Percentiles rank a stretch among this genome's conserved stretches.
Conservation (phyloP, 2,329 filamentous ascomycete species). For the Calonectria hongkongensis region DNA sequence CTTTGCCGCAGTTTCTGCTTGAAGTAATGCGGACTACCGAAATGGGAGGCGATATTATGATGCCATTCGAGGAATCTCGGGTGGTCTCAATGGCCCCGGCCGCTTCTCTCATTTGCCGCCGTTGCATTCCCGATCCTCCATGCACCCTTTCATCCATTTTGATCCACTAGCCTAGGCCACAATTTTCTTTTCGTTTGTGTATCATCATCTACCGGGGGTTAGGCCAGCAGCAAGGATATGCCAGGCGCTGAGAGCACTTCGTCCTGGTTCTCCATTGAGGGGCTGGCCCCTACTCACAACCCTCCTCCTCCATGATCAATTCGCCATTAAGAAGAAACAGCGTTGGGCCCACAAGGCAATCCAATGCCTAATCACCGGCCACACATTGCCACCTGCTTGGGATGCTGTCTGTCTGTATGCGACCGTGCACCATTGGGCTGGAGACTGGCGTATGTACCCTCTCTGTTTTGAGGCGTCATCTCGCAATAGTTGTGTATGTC, state of each 20-base stretch:
- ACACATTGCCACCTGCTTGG: conserved; percentile 17
- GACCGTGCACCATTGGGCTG: conserved; percentile 39
- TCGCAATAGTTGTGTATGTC: conserved; percentile 33
- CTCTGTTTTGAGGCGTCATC: conserved; percentile 30
- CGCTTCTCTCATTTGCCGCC: conserved; percentile 21
- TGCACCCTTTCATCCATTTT: conserved; percentile 36
- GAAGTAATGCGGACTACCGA: conserved; percentile 6
- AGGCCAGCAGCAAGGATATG: conserved; percentile 22
- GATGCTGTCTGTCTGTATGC: conserved; percentile 43
- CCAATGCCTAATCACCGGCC: conserved; percentile 43
- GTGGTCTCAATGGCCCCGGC: conserved; percentile 18
- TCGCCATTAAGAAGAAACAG: conserved; percentile 48
- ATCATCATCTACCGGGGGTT: conserved; percentile 22
- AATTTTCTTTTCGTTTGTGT: conserved; percentile 17
- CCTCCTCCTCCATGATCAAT: conserved; percentile 33
- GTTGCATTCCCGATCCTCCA: conserved; percentile 24
- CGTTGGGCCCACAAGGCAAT: conserved; percentile 49
- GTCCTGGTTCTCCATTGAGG: conserved; percentile 3
- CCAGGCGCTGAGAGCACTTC: conserved; percentile 11
- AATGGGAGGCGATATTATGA: conserved; percentile 26
- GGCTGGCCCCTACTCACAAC: background rate
- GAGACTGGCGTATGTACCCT: conserved; percentile 27
- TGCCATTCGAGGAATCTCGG: conserved; percentile 25
- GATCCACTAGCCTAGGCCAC: conserved; percentile 18
- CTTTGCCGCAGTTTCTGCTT: conserved; percentile 29